Percentiles rank a stretch among this genome's conserved stretches.
These are phyloP conservation scores for Fomes fomentarius DNA, from an alignment of 1,284 basidiomycete genomes.

Conservation along the genomic window DNA sequence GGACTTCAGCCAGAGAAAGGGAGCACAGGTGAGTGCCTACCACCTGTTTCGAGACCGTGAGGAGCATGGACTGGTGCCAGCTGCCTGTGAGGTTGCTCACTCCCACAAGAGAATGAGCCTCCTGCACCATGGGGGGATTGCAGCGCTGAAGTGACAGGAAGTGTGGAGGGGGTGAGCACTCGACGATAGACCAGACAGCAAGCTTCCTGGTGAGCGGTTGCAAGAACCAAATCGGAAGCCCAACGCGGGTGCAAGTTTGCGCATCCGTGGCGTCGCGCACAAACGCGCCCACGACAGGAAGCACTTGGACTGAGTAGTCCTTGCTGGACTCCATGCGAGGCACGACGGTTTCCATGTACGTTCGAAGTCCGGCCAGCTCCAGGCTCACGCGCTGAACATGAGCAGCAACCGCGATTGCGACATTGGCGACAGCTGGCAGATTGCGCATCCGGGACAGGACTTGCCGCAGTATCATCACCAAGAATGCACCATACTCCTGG, in stretches of 20 bases:
- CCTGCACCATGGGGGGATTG: background rate
- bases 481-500: background rate
- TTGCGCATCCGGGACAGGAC: background rate
- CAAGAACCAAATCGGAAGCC: constrained; percentile 3
- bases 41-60: background rate
- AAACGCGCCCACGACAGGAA: constrained; percentile 4
- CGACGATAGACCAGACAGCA: background rate
- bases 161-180: background rate
- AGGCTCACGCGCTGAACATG: constrained; percentile 2
- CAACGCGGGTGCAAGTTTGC: background rate
- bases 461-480: background rate
- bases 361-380: constrained; percentile 2
- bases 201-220: background rate
- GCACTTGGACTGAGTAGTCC: background rate
- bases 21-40: background rate
- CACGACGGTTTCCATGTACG: background rate
- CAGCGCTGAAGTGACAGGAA: background rate
- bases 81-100: too few species aligned
- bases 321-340: background rate
- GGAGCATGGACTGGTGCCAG: background rate
- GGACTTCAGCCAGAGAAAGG: background rate
- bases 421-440: background rate
- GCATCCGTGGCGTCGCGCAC: background rate
- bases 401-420: constrained; percentile 1
- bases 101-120: background rate